These are phyloP conservation scores for Musa troglodytarum DNA, from an alignment of 176 grass and related monocot species.

Conservation along the genomic window DNA sequence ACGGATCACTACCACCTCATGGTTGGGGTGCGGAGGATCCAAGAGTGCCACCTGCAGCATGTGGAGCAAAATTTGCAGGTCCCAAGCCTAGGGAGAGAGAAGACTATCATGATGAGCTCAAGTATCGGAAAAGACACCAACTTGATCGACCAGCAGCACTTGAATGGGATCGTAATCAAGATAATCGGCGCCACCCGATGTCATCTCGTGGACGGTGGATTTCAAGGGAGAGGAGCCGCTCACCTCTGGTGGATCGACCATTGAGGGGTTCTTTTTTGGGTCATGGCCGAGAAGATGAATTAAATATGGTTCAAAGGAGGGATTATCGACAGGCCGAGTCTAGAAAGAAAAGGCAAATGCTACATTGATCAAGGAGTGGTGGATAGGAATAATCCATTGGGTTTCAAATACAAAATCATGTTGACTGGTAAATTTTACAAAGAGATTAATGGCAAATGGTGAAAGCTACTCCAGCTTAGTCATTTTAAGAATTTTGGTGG, in stretches of 20 bases:
- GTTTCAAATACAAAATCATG: no score
- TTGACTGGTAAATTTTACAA: not conserved
- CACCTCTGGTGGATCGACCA: slow-evolving; percentile 38
- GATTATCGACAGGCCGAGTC: slow-evolving; percentile 23
- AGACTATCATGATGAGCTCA: slow-evolving; percentile 33
- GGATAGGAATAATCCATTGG: no score
- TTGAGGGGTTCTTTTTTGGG: slow-evolving; percentile 35
- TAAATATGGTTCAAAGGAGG: slow-evolving; percentile 26
- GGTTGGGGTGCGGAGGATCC: slow-evolving; percentile 31
- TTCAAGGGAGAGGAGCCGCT: slow-evolving; percentile 55
- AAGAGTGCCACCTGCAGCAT: slow-evolving; percentile 32
- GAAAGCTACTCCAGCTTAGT: not conserved
- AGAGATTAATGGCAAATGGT: not conserved
- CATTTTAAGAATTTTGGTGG: not conserved
- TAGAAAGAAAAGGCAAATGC: not conserved
- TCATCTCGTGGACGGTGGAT: slow-evolving; percentile 49
- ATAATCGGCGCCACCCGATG: slow-evolving; percentile 29
- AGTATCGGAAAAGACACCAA: slow-evolving; percentile 37
- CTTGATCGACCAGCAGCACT: slow-evolving; percentile 36
- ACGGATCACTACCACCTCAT: slow-evolving; percentile 37
- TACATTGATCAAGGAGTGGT: slow-evolving; percentile 27
- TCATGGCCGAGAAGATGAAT: slow-evolving; percentile 34
- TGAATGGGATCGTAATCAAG: slow-evolving; percentile 30
- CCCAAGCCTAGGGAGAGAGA: slow-evolving; percentile 31
- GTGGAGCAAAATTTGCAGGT: slow-evolving; percentile 30